Conservation (phyloP, 2,329 filamentous ascomycete genomes). For the Phialophora macrospora region DNA sequence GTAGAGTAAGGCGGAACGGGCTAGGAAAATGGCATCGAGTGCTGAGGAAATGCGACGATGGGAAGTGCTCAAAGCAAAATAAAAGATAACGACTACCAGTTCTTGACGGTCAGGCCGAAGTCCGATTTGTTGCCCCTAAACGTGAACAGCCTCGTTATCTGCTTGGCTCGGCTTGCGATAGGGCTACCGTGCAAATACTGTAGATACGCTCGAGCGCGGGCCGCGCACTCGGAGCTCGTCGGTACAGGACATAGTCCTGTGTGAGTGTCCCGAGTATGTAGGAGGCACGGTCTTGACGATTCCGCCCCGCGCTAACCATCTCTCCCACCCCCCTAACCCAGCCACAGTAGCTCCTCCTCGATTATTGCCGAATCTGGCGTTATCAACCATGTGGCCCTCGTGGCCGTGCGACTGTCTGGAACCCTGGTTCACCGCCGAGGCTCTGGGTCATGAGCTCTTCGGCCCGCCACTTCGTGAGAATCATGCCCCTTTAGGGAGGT, state of each 20-base stretch:
- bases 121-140: background rate
- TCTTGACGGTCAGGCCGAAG: background rate
- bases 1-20: no score
- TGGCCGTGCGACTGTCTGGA: background rate
- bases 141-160: conserved; percentile 1
- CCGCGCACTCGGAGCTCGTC: background rate
- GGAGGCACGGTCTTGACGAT: background rate
- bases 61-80: no score
- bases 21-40: no score
- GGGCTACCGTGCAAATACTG: no score
- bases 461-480: background rate
- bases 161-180: background rate
- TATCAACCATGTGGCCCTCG: background rate
- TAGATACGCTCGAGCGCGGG: background rate
- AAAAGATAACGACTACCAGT: no score
- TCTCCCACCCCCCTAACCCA: no score
- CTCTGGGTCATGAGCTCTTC: background rate
- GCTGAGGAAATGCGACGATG: no score
- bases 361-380: conserved; percentile 2
- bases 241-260: background rate
- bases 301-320: no score
- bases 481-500: conserved; percentile 7
- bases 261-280: no score
- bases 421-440: background rate
- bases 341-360: background rate